Evolutionary conservation across 2,329 filamentous ascomycete species (phyloP).

Genomic region (Alternaria brassicicola): DNA sequence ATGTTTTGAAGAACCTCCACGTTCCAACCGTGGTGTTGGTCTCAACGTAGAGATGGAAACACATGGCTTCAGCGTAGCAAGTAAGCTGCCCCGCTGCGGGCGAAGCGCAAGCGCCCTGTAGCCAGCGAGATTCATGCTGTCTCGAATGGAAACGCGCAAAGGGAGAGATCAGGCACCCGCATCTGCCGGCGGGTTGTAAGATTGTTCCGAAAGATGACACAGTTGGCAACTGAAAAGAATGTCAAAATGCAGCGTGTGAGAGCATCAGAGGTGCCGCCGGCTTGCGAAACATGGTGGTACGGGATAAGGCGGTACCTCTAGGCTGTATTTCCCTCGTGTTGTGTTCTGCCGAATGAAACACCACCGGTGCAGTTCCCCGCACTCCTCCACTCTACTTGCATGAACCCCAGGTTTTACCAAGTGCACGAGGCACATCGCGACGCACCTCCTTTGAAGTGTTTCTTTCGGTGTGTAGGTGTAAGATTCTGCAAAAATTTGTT

Average conservation of each 20-base stretch:
- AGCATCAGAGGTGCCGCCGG: constrained; percentile 20
- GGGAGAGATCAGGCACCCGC: constrained; percentile 34
- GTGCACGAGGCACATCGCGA: not conserved
- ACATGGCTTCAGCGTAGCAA: constrained; percentile 27
- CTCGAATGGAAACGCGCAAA: constrained; percentile 28
- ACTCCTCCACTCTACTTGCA: constrained; percentile 16
- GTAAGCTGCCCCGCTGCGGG: constrained; percentile 27
- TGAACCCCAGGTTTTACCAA: constrained; percentile 16
- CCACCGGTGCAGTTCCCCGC: constrained; percentile 26
- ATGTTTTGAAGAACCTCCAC: constrained; percentile 24
- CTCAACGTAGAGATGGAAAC: constrained; percentile 23
- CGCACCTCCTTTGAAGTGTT: not conserved
- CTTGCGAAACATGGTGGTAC: constrained; percentile 29
- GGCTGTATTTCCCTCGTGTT: constrained; percentile 26
- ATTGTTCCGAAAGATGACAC: constrained; percentile 3
- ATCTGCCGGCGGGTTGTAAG: constrained; percentile 36
- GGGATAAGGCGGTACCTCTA: constrained; percentile 32
- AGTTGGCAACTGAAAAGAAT: constrained; percentile 12
- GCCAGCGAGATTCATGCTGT: constrained; percentile 43
- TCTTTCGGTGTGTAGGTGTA: not conserved
- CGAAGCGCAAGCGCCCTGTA: constrained; percentile 34
- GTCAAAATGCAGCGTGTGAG: constrained; percentile 17
- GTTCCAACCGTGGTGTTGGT: constrained; percentile 26
- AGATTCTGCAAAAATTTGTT: not conserved
- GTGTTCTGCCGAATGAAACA: constrained; percentile 28